Base-by-base conservation (phyloP, 148 eudicot genomes). In the Bassia scoparia region DNA sequence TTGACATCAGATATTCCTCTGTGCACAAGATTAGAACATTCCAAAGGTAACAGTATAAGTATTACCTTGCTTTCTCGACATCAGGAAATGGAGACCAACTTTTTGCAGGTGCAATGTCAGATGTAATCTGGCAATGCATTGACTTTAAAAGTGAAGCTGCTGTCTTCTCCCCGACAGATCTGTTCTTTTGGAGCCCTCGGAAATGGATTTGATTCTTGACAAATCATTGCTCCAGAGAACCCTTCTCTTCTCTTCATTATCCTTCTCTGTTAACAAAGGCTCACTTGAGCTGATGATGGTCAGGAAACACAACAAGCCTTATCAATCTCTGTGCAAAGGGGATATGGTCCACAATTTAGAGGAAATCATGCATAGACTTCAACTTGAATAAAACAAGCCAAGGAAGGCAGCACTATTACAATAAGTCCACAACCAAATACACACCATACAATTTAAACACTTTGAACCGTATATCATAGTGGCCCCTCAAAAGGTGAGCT, bases 121-220 rank as follows among this genome's bases (percentile, higher is more conserved):
- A 72, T 71, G 69, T 70, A n/a, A 79, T 84, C 85, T 31, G 80
- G 85, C 69, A 84, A 58, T 52, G 87, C 86, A 76, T 69, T 76
- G 54, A 87, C 83, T 73, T 89, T 88, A 74, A 89, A 89, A 50
- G 90, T 86, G 79, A 93, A 90, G 76, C 79, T 85, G 68, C 61
- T 83, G 60, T 83, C 91, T 79, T 83, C 87, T 75, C 56, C 83
- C 65, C 76, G 37, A n/a, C 26, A 69, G 67, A 79, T 70, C 87
- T 66, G 77, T 78, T 37, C 46, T 76, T 61, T 78, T 82, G 10
- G 48, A 63, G 58, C 61, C 72, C 76, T 70, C 79, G 46, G 85
- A 66, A 43, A 70, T 41, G 29, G 78, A 52, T 29, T 70, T 80
- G 48, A 53, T 56, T 55, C 78, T 52, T 77, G 64, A n/a, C n/a